Percentiles rank a stretch among this genome's conserved stretches.
phyloP scores from a whole-genome alignment of 106 monocot genomes.

The Dendrobium officinale region DNA sequence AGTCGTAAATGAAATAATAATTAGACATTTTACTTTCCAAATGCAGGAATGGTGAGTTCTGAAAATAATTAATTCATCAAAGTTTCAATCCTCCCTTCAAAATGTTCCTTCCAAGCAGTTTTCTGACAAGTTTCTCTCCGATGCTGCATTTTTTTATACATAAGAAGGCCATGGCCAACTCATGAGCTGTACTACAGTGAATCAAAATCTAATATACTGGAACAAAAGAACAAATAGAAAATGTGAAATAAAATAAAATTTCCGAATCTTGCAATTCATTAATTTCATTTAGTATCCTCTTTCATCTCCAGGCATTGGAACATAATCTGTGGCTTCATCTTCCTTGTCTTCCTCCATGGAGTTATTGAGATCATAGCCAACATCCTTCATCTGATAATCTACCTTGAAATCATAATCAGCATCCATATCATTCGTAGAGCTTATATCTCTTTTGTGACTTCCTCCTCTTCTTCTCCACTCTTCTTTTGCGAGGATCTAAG shows the following conservation, averaged over 20 bases:
- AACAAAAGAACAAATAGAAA: background rate
- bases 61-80: too few relatives aligned
- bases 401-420: slow-evolving; percentile 92
- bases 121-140: too few relatives aligned
- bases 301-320: slow-evolving; percentile 64
- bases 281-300: slow-evolving; percentile 19
- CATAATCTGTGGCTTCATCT: slow-evolving; percentile 21
- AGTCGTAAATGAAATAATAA: background rate
- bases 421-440: slow-evolving; percentile 44
- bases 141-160: too few relatives aligned
- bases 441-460: slow-evolving; percentile 44
- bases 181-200: background rate
- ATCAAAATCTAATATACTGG: background rate
- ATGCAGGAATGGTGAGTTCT: too few relatives aligned
- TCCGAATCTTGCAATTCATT: background rate
- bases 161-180: too few relatives aligned
- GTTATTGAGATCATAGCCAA: background rate
- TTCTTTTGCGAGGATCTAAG: slow-evolving; percentile 56
- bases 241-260: background rate
- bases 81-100: too few relatives aligned
- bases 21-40: background rate
- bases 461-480: slow-evolving; percentile 67
- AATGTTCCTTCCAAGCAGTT: too few relatives aligned
- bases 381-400: slow-evolving; percentile 39
- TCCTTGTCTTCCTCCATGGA: slow-evolving; percentile 11